Evolutionary conservation across 352 stramenopile genomes (phyloP).

Genomic region (Phytophthora uliginosa): DNA sequence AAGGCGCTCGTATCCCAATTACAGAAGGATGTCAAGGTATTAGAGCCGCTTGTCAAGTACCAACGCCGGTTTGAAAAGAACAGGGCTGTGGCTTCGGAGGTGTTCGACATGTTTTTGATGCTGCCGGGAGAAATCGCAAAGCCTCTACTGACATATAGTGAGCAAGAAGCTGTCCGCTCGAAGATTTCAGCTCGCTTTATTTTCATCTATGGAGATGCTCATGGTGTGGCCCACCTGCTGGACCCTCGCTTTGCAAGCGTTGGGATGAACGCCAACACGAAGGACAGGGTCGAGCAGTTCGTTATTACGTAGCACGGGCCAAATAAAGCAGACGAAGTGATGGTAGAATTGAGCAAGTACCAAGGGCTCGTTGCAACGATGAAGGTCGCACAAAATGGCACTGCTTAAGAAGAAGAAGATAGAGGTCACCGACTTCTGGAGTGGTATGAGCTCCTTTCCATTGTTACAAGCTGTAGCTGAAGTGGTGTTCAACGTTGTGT

Average conservation of each 20-base stretch:
- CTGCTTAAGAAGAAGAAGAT: too few species aligned
- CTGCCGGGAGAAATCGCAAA: background rate
- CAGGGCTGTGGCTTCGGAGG: background rate
- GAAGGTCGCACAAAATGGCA: too few species aligned
- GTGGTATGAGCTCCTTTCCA: too few species aligned
- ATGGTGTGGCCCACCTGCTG: background rate
- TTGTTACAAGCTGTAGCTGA: too few species aligned
- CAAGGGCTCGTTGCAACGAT: too few species aligned
- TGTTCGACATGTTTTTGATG: background rate
- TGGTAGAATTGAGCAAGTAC: too few species aligned
- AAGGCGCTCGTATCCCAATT: background rate
- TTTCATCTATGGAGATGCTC: background rate
- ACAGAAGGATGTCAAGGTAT: background rate
- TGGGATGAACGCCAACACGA: background rate
- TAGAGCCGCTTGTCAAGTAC: background rate
- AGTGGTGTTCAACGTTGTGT: too few species aligned
- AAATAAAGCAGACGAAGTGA: too few species aligned
- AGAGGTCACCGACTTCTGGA: too few species aligned
- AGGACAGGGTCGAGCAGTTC: too few species aligned
- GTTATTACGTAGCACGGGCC: too few species aligned
- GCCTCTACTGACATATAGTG: background rate
- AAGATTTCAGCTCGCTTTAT: background rate
- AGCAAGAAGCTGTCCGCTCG: background rate
- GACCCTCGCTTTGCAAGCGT: background rate
- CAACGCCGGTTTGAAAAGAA: background rate